Evolutionary conservation across 169 alveolate genomes (phyloP).

Genomic region (Plasmodium sp.): DNA sequence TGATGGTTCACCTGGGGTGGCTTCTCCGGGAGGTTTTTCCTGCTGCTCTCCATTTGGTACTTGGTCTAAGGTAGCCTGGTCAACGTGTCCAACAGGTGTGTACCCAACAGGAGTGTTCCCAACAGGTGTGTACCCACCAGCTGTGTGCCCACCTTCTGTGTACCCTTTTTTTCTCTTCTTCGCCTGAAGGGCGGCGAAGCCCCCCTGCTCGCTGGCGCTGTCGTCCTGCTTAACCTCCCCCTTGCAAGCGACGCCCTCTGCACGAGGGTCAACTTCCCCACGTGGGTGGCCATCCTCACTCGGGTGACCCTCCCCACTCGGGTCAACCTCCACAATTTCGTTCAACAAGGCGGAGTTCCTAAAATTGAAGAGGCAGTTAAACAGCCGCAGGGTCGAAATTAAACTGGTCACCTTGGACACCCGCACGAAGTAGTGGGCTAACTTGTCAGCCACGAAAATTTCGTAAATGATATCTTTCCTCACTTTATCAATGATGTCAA

Average conservation of each 20-base stretch:
- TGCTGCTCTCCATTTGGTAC: neutral
- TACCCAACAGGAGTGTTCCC: neutral
- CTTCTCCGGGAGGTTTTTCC: neutral
- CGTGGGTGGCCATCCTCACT: neutral
- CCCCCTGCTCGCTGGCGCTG: neutral
- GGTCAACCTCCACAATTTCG: constrained; percentile 24
- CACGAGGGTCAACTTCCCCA: neutral
- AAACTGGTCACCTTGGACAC: constrained; percentile 48
- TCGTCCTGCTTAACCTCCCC: neutral
- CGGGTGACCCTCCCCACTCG: neutral
- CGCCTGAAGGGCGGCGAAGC: neutral
- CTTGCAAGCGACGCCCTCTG: neutral
- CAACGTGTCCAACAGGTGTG: neutral
- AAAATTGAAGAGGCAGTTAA: constrained; percentile 55
- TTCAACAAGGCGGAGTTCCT: constrained; percentile 14
- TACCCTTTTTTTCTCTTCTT: neutral
- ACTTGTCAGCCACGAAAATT: constrained; percentile 5
- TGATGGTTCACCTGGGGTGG: neutral
- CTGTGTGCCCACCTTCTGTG: neutral
- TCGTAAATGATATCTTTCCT: constrained; percentile 50
- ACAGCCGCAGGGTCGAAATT: constrained; percentile 9
- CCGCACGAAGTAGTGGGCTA: neutral
- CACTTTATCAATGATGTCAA: constrained; percentile 57
- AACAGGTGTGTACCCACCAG: too few relatives aligned
- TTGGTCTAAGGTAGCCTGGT: neutral